These are phyloP conservation scores for Hymenoscyphus linearis DNA, from an alignment of 2,329 filamentous ascomycete genomes.

Conservation along the genomic window DNA sequence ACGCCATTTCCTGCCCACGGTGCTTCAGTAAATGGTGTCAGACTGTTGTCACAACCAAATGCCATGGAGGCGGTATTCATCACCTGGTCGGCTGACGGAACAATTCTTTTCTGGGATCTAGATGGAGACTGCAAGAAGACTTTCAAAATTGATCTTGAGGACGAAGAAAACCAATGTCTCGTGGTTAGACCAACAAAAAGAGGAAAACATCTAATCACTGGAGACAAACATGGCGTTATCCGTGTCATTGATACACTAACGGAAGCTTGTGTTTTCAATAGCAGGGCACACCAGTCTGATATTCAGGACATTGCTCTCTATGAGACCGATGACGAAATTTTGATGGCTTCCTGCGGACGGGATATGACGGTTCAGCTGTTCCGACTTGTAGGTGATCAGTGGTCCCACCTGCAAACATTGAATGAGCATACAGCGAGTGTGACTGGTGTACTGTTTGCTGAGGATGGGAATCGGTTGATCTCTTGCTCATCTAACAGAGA, in stretches of 20 bases:
- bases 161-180: slow-evolving; percentile 53
- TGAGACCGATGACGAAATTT: slow-evolving; percentile 52
- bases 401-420: slow-evolving; percentile 84
- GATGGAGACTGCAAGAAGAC: slow-evolving; percentile 63
- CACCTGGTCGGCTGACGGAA: slow-evolving; percentile 82
- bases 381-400: slow-evolving; percentile 47
- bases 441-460: slow-evolving; percentile 67
- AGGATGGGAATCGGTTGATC: slow-evolving; percentile 62
- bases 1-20: slow-evolving; percentile 55
- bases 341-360: slow-evolving; percentile 78
- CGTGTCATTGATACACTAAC: slow-evolving; percentile 59
- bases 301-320: slow-evolving; percentile 76
- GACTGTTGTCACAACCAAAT: slow-evolving; percentile 56
- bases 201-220: slow-evolving; percentile 67
- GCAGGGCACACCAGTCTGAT: slow-evolving; percentile 81
- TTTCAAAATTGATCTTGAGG: slow-evolving; percentile 65
- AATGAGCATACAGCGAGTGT: slow-evolving; percentile 88
- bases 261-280: slow-evolving; percentile 59
- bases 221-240: slow-evolving; percentile 81
- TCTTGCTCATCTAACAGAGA: slow-evolving; percentile 88
- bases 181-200: slow-evolving; percentile 55
- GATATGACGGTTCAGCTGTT: slow-evolving; percentile 96
- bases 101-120: slow-evolving; percentile 75
- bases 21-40: slow-evolving; percentile 68
- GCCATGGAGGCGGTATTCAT: slow-evolving; percentile 66